Percentiles rank a stretch among this genome's conserved stretches.
Conservation (phyloP, 2,329 filamentous ascomycete genomes). For the Zymoseptoria ardabiliae region DNA sequence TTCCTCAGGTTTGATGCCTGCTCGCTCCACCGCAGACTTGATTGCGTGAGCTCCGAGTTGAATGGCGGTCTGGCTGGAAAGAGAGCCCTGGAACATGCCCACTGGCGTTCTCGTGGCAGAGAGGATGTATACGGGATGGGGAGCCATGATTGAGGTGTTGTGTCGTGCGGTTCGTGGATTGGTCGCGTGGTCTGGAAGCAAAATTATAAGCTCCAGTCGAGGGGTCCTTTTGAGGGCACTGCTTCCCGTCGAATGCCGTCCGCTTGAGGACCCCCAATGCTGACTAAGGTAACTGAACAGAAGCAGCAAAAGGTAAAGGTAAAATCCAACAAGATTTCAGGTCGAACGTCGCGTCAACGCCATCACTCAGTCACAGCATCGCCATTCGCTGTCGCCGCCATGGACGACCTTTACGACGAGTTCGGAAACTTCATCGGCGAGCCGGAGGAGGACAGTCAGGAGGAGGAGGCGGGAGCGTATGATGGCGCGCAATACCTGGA, state of each 20-base stretch:
- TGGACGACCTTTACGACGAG: slow-evolving; percentile 99
- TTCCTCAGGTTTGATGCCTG: slow-evolving; percentile 77
- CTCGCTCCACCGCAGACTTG: slow-evolving; percentile 71
- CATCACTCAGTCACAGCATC: neutral
- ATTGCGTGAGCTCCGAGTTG: slow-evolving; percentile 88
- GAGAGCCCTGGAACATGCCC: slow-evolving; percentile 87
- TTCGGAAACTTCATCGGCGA: slow-evolving; percentile 99
- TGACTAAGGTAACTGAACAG: too few relatives aligned
- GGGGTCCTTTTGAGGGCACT: too few relatives aligned
- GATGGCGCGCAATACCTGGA: slow-evolving; percentile 73
- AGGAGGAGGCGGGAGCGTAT: slow-evolving; percentile 68
- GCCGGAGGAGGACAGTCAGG: slow-evolving; percentile 78
- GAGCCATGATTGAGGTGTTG: slow-evolving; percentile 56
- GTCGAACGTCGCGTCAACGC: neutral
- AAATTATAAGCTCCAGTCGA: too few relatives aligned
- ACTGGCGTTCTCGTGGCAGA: slow-evolving; percentile 70
- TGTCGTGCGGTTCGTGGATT: neutral
- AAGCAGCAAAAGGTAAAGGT: too few relatives aligned
- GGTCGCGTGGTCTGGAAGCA: neutral
- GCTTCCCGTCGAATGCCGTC: too few relatives aligned
- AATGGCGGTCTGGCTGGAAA: slow-evolving; percentile 77
- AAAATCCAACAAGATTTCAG: neutral
- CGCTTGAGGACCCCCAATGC: too few relatives aligned
- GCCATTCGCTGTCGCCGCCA: slow-evolving; percentile 35
- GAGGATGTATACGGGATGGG: slow-evolving; percentile 91